Conservation (phyloP, 164 flowering plant genomes). For the Echeveria elegans region DNA sequence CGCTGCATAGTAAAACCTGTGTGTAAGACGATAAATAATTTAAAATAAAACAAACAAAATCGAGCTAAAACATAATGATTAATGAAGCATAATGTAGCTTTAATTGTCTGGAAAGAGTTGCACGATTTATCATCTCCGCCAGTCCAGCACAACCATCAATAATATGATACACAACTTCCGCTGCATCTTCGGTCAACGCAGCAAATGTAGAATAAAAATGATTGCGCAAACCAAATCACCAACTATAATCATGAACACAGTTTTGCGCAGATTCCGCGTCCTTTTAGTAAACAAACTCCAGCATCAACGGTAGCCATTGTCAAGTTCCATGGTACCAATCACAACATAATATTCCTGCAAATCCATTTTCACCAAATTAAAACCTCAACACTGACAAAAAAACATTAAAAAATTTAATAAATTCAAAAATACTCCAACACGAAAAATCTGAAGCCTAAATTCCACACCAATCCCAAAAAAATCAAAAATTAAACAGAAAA, state of each 20-base stretch:
- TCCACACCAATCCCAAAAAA: not conserved
- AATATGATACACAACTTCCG: too few species aligned
- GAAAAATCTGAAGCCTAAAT: not conserved
- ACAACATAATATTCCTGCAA: conserved; percentile 47
- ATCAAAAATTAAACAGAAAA: not conserved
- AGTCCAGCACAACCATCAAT: too few species aligned
- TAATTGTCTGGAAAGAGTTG: too few species aligned
- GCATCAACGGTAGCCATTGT: conserved; percentile 40
- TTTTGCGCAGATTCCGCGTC: conserved; percentile 19
- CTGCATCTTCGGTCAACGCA: too few species aligned
- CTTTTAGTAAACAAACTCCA: conserved; percentile 30
- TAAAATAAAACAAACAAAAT: too few species aligned
- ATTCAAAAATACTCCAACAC: not conserved
- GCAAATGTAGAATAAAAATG: not conserved
- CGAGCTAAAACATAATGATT: too few species aligned
- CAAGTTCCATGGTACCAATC: conserved; percentile 47
- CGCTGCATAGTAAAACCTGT: too few species aligned
- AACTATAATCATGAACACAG: conserved; percentile 20
- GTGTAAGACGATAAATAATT: too few species aligned
- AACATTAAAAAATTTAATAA: not conserved
- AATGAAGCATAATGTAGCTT: too few species aligned
- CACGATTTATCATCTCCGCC: too few species aligned
- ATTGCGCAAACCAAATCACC: conserved; percentile 37
- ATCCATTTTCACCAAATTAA: not conserved
- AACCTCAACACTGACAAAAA: not conserved